Percentiles rank a stretch among this genome's conserved stretches.
These are phyloP conservation scores for Diaporthe australafricana DNA, from an alignment of 2,329 filamentous ascomycete genomes.

Conservation along the genomic window DNA sequence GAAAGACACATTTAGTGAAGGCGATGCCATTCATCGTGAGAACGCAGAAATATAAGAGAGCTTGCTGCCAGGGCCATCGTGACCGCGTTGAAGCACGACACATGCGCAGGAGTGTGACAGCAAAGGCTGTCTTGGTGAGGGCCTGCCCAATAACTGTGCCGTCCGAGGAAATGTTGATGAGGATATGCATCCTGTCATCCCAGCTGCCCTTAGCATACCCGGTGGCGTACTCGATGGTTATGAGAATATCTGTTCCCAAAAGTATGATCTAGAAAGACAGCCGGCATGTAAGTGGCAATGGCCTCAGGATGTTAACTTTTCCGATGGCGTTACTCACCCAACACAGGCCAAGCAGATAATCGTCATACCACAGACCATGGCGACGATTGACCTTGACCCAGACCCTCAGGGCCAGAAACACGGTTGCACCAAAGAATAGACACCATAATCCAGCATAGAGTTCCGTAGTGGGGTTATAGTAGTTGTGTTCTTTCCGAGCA, in stretches of 20 bases:
- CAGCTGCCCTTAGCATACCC: constrained; percentile 60
- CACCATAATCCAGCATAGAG: constrained; percentile 50
- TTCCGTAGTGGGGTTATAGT: constrained; percentile 39
- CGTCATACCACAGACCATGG: constrained; percentile 53
- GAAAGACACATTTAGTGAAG: constrained; percentile 58
- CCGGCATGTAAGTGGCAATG: background rate
- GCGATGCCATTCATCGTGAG: constrained; percentile 60
- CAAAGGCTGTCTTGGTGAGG: constrained; percentile 52
- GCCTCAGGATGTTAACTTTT: background rate
- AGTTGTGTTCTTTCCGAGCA: constrained; percentile 25
- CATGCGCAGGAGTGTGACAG: constrained; percentile 52
- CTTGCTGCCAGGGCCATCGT: constrained; percentile 53
- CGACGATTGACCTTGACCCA: constrained; percentile 50
- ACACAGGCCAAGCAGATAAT: constrained; percentile 50
- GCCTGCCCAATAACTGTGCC: constrained; percentile 51
- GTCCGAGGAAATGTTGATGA: constrained; percentile 58
- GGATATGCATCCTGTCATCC: constrained; percentile 64
- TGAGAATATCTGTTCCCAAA: constrained; percentile 58
- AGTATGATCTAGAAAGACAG: constrained; percentile 50
- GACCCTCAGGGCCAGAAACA: constrained; percentile 47
- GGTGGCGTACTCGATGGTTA: constrained; percentile 58
- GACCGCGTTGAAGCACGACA: constrained; percentile 42
- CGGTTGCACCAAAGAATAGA: constrained; percentile 46
- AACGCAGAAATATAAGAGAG: constrained; percentile 62
- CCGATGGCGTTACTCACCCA: constrained; percentile 46